These are phyloP conservation scores for Pyrus bretschneideri DNA, from an alignment of 306 rosid species.

Conservation along the genomic window DNA sequence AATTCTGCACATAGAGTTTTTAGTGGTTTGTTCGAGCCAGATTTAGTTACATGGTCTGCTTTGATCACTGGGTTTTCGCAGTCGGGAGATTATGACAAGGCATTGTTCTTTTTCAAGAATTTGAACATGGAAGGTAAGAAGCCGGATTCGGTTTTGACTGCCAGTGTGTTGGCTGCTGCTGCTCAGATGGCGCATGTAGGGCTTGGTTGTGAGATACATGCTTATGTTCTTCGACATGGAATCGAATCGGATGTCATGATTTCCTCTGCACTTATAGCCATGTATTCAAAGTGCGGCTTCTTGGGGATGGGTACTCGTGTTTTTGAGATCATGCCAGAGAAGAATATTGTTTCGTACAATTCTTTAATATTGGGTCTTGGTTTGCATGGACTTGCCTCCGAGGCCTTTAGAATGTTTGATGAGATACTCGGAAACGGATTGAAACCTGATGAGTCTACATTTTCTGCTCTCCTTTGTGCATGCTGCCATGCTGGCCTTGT, in stretches of 20 bases:
- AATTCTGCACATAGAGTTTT: conserved; percentile 56
- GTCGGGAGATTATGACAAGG: conserved; percentile 47
- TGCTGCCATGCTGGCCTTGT: conserved; percentile 84
- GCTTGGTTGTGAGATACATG: conserved; percentile 65
- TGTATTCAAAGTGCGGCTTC: conserved; percentile 81
- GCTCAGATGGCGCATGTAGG: conserved; percentile 45
- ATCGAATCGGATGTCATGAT: conserved; percentile 64
- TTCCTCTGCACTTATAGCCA: conserved; percentile 64
- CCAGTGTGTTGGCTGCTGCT: conserved; percentile 67
- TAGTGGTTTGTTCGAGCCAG: conserved; percentile 49
- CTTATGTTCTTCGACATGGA: conserved; percentile 64
- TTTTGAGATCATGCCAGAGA: conserved; percentile 46
- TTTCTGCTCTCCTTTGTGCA: conserved; percentile 74
- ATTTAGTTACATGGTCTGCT: conserved; percentile 83
- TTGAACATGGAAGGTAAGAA: conserved; percentile 45
- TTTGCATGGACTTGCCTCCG: conserved; percentile 63
- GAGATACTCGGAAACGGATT: conserved; percentile 41
- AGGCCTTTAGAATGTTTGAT: conserved; percentile 55
- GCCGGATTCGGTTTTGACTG: conserved; percentile 58
- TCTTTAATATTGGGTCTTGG: conserved; percentile 66
- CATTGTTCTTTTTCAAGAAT: conserved; percentile 48
- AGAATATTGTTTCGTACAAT: conserved; percentile 62
- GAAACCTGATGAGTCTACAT: conserved; percentile 69
- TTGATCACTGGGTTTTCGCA: conserved; percentile 71
- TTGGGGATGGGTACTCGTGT: conserved; percentile 49